Evolutionary conservation across 805 yeast genomes (phyloP).

Genomic region (Wickerhamomyces kurtzmanii): DNA sequence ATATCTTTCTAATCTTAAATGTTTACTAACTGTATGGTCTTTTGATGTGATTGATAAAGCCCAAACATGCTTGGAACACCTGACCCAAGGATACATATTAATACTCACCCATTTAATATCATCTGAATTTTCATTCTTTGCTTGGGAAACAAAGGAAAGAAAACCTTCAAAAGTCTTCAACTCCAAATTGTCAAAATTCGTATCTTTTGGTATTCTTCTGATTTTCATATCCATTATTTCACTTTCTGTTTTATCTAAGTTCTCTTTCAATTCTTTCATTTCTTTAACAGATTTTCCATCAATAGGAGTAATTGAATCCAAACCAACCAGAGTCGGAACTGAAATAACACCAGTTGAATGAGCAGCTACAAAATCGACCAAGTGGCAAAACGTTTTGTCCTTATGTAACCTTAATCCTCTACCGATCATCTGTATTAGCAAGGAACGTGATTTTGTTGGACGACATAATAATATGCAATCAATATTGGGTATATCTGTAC

Average conservation of each 20-base stretch:
- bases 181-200: slow-evolving; percentile 7
- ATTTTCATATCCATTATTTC: slow-evolving; percentile 5
- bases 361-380: slow-evolving; percentile 70
- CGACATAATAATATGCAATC: slow-evolving; percentile 73
- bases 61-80: slow-evolving; percentile 21
- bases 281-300: slow-evolving; percentile 23
- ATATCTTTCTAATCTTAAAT: slow-evolving; percentile 15
- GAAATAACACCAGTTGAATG: slow-evolving; percentile 43
- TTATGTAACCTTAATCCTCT: slow-evolving; percentile 66
- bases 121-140: slow-evolving; percentile 2
- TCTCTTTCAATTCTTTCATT: slow-evolving; percentile 15
- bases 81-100: slow-evolving; percentile 26
- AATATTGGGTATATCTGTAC: slow-evolving; percentile 86
- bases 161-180: slow-evolving; percentile 30
- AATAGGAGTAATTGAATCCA: slow-evolving; percentile 4
- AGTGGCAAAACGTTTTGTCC: slow-evolving; percentile 57
- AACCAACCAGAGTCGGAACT: slow-evolving; percentile 25
- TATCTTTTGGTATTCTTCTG: slow-evolving; percentile 6
- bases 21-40: slow-evolving; percentile 8
- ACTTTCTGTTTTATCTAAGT: slow-evolving; percentile 10
- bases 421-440: slow-evolving; percentile 84
- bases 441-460: slow-evolving; percentile 67
- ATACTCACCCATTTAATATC: slow-evolving; percentile 6
- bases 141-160: slow-evolving; percentile 17
- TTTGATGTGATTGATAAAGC: slow-evolving; percentile 15